A percentile compares a stretch with the other conserved stretches of the same genome.
phyloP scores from a whole-genome alignment of 768 basidiomycete genomes.

The Amanita rimosa region DNA sequence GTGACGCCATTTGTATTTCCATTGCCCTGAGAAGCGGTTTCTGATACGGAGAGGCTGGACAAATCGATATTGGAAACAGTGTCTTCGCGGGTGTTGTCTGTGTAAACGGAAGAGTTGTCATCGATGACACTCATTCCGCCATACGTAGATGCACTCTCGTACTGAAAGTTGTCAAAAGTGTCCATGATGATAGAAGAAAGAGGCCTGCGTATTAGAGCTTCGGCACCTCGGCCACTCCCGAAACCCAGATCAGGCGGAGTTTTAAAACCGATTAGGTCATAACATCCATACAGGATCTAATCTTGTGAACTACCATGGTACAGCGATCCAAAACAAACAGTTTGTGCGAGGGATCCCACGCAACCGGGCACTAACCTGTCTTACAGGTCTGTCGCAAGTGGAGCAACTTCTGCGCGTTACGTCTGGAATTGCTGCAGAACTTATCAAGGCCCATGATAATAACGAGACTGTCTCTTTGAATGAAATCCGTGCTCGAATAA shows the following conservation, averaged over 20 bases:
- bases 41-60: conserved; percentile 54
- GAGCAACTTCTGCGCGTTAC: conserved; percentile 86
- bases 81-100: conserved; percentile 48
- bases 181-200: conserved; percentile 40
- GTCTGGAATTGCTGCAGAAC: conserved; percentile 87
- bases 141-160: conserved; percentile 74
- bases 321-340: conserved; percentile 5
- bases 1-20: conserved; percentile 25
- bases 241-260: background rate
- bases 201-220: background rate
- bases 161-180: conserved; percentile 78
- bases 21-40: conserved; percentile 30
- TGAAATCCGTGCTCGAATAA: conserved; percentile 73
- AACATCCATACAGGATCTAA: background rate
- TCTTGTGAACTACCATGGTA: conserved; percentile 2
- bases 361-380: background rate
- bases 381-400: conserved; percentile 73
- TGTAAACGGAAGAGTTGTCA: conserved; percentile 75
- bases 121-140: conserved; percentile 66
- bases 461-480: conserved; percentile 78
- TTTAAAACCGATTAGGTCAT: no score
- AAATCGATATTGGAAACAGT: conserved; percentile 54
- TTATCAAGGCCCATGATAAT: conserved; percentile 80
- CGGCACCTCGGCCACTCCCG: conserved; percentile 2
- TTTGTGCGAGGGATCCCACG: background rate